phyloP scores from a whole-genome alignment of 2,329 filamentous ascomycete genomes.

The Diplodia corticola region DNA sequence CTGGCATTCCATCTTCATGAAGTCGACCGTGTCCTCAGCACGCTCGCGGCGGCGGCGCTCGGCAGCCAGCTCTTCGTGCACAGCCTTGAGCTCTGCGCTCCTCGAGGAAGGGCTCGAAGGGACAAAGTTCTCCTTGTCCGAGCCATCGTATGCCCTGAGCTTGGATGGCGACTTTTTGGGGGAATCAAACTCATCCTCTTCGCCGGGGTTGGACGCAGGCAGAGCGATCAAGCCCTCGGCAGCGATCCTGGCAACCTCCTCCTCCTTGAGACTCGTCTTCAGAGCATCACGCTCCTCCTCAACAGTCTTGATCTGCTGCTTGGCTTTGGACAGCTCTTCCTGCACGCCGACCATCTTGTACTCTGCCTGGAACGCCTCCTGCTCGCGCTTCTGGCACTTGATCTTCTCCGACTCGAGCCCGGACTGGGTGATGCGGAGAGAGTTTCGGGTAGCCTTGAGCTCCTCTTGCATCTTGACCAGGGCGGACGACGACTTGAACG shows the following conservation, averaged over 20 bases:
- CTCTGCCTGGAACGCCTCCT: constrained; percentile 68
- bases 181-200: constrained; percentile 63
- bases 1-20: constrained; percentile 72
- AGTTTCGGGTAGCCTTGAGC: constrained; percentile 61
- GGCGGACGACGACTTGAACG: constrained; percentile 70
- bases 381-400: constrained; percentile 61
- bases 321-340: constrained; percentile 65
- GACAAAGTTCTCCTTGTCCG: constrained; percentile 51
- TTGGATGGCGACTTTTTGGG: constrained; percentile 56
- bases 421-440: constrained; percentile 59
- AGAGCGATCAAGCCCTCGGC: constrained; percentile 70
- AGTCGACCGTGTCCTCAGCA: constrained; percentile 72
- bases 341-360: constrained; percentile 66
- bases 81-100: constrained; percentile 42
- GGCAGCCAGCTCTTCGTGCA: constrained; percentile 53
- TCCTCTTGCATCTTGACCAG: constrained; percentile 74
- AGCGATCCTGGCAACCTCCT: constrained; percentile 71
- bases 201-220: constrained; percentile 52
- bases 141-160: constrained; percentile 38
- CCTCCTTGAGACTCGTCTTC: constrained; percentile 70
- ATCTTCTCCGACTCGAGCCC: constrained; percentile 64
- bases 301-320: constrained; percentile 63
- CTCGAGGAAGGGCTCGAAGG: neutral
- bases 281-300: constrained; percentile 75
- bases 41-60: constrained; percentile 64